Base-by-base conservation (phyloP, 75 land plant species). In the Isoetes taiwanensis region DNA sequence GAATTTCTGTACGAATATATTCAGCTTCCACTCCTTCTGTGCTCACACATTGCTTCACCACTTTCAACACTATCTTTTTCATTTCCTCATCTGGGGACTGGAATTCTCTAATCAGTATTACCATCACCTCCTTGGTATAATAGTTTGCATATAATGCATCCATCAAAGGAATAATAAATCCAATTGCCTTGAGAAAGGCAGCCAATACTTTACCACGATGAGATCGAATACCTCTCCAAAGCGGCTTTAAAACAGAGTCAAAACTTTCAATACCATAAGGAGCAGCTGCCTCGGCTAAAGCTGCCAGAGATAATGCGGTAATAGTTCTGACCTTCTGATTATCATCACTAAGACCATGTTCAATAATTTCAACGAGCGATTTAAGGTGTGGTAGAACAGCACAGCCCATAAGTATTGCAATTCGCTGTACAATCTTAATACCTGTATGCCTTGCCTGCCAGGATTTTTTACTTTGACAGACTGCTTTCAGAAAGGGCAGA, bases 361-460 rank as follows among this genome's bases (percentile, higher is more conserved):
- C 97, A 30, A 91, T 91, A 20, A 86, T 91, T 39, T 91, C 97
- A 41, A 91, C 97, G 19, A 91, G 70, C 9, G 97, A 91, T 64
- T 81, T 79, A 34, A 91, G 60, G 54, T 91, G 97, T 1, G 97
- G 97, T 8, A 91, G 79, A 32, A 91, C 97, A 34, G 97, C 97
- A 83, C 97, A 91, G 6, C 97, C 97, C 91, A 91, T 91, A 17
- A 91, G 76, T 63, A 91, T 91, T 31, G 97, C 97, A 60, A 91
- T 91, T 68, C 86, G 97, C 72, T 91, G 97, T 17, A 86, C 93
- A 66, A 86, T 91, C 62, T 91, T 91, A 14, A 91, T 91, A 38
- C 97, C 97, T 33, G 97, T 91, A 43, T 91, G 97, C 33, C 97
- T 67, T 27, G 97, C 97, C 64, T 91, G 97, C 97, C 97, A 91